phyloP scores from a whole-genome alignment of 2,329 filamentous ascomycete species.

The Aspergillus pseudoglaucus region DNA sequence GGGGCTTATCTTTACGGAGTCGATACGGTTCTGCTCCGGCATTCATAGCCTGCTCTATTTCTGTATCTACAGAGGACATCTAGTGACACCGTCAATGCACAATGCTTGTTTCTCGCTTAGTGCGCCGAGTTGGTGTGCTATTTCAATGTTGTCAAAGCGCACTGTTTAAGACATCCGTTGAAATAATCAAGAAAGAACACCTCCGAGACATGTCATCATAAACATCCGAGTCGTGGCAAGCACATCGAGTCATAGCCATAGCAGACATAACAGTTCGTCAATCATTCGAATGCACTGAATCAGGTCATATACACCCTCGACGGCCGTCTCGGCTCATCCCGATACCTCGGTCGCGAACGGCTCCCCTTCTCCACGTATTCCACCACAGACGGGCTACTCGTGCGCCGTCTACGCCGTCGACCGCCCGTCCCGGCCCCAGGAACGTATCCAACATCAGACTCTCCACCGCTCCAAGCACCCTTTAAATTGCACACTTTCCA shows the following conservation, averaged over 20 bases:
- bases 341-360: constrained; percentile 13
- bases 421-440: constrained; percentile 14
- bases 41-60: too few species aligned
- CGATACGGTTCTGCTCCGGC: too few species aligned
- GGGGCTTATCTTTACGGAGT: too few species aligned
- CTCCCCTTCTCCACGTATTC: constrained; percentile 28
- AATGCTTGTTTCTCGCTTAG: background rate
- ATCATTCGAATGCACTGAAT: background rate
- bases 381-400: constrained; percentile 13
- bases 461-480: constrained; percentile 14
- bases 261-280: background rate
- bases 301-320: constrained; percentile 30
- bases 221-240: too few species aligned
- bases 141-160: too few species aligned
- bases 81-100: background rate
- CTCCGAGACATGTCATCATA: background rate
- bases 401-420: constrained; percentile 15
- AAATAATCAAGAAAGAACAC: background rate
- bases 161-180: background rate
- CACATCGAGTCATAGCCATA: background rate
- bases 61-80: background rate
- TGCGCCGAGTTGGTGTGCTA: too few species aligned
- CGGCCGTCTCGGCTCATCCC: constrained; percentile 27
- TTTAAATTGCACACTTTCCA: constrained; percentile 21
- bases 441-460: constrained; percentile 20